A percentile compares a stretch with the other conserved stretches of the same genome.
Evolutionary conservation across 352 stramenopile genomes (phyloP).

Genomic region (Phytophthora quininea): DNA sequence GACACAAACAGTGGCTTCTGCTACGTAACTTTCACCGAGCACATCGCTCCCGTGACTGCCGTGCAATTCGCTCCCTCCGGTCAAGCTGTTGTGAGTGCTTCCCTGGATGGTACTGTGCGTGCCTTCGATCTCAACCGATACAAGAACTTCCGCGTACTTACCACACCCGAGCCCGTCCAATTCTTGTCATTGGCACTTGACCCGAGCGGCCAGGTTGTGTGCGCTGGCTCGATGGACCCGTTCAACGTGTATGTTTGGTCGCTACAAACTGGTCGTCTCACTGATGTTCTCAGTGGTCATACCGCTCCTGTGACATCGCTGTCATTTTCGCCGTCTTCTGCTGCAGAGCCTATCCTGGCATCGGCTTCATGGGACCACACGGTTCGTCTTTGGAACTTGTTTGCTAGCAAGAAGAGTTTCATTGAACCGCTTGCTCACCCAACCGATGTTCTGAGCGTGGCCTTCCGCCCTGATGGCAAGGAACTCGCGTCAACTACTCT

Average conservation of each 20-base stretch:
- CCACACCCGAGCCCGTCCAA: conserved; percentile 96
- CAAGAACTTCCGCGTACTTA: conserved; percentile 99
- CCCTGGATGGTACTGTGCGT: conserved; percentile 97
- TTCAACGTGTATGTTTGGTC: conserved; percentile 99
- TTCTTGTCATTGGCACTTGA: conserved; percentile 99
- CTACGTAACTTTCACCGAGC: conserved; percentile 99
- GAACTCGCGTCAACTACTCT: conserved; percentile 96
- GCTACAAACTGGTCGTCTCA: conserved; percentile 95
- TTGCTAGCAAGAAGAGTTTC: conserved; percentile 95
- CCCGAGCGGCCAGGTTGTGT: conserved; percentile 95
- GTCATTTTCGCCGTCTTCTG: conserved; percentile 88
- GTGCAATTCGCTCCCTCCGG: conserved; percentile 94
- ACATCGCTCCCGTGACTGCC: conserved; percentile 96
- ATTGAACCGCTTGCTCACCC: conserved; percentile 97
- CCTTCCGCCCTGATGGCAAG: conserved; percentile 97
- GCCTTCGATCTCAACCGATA: conserved; percentile 99
- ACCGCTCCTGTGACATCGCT: conserved; percentile 96
- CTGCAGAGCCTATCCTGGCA: conserved; percentile 89
- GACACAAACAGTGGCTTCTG: conserved; percentile 98
- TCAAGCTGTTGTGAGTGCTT: conserved; percentile 95
- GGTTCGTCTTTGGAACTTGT: conserved; percentile 99
- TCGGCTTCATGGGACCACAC: conserved; percentile 99
- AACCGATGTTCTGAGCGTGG: conserved; percentile 96
- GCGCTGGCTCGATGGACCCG: conserved; percentile 94
- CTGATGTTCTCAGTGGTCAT: conserved; percentile 98